Base-by-base conservation (phyloP, 805 yeast species). In the Kuraishia hungarica region DNA sequence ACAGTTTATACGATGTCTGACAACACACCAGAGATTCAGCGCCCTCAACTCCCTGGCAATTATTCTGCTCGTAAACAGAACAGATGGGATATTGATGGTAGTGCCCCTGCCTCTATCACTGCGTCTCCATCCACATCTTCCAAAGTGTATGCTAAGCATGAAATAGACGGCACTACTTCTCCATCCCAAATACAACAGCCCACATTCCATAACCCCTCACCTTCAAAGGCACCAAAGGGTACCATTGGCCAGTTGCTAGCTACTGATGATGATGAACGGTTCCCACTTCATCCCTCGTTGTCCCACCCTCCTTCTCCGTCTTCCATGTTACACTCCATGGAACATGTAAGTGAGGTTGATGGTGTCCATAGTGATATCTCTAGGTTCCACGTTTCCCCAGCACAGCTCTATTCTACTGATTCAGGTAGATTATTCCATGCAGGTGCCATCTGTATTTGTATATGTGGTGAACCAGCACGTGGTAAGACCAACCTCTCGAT, bases 401-500 rank as follows among this genome's bases (percentile, higher is more conserved):
- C 96, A 0, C 99, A 93, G 70, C 74, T 92, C 50, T 93, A 93
- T 68, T 85, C 96, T 13, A 93, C 98, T 0, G 97, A 90, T 56
- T 83, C 92, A 0, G 99, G 99, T 0, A 80, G 90, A 59, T 76
- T 94, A 62, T 94, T 89, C 72, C 98, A 94, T 64, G 98, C 99
- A 3, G 99, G 99, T 2, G 88, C 89, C 63, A 83, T 94, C 50
- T 83, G 96, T 62, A 86, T 94, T 54, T 89, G 87, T 2, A 77
- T 94, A 61, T 93, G 89, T 3, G 99, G 99, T 0, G 76, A 92
- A 57, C 98, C 99, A 1, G 98, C 97, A 1, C 79, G 98, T 51
- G 97, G 98, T 1, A 94, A 94, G 67, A 94, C 99, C 1, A 90
- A 91, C 67, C 76, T 93, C 53, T 87, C 97, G 5, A 97, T 93